Conservation (phyloP, 2,329 filamentous ascomycete genomes). For the Tetracladium maxilliforme region DNA sequence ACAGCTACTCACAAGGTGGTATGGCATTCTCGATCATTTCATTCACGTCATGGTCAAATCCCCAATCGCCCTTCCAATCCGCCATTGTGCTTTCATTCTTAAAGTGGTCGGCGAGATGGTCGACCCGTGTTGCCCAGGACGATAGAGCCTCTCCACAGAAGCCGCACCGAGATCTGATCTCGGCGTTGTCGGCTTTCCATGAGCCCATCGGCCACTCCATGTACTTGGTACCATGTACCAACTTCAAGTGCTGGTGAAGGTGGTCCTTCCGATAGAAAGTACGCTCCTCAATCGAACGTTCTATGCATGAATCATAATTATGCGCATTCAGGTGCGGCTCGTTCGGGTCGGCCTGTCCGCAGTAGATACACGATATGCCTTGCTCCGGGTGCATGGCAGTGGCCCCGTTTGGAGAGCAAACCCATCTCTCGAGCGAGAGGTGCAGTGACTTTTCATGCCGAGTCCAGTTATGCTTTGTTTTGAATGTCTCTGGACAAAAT, state of each 20-base stretch:
- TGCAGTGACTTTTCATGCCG: slow-evolving; percentile 56
- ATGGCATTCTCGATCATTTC: slow-evolving; percentile 53
- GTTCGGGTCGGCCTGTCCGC: slow-evolving; percentile 37
- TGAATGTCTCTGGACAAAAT: slow-evolving; percentile 53
- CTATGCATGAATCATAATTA: slow-evolving; percentile 49
- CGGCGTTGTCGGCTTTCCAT: slow-evolving; percentile 39
- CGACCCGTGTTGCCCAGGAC: slow-evolving; percentile 26
- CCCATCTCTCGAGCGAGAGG: slow-evolving; percentile 50
- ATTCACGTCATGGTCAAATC: slow-evolving; percentile 32
- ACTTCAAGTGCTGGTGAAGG: slow-evolving; percentile 41
- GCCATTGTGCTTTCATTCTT: slow-evolving; percentile 19
- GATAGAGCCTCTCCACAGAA: slow-evolving; percentile 22
- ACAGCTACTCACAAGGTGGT: slow-evolving; percentile 49
- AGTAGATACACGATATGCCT: slow-evolving; percentile 41
- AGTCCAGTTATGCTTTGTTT: slow-evolving; percentile 57
- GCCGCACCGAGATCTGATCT: slow-evolving; percentile 32
- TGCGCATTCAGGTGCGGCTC: slow-evolving; percentile 41
- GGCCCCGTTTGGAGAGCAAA: slow-evolving; percentile 45
- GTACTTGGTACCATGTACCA: slow-evolving; percentile 44
- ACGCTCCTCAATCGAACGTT: slow-evolving; percentile 41
- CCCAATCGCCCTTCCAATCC: slow-evolving; percentile 23
- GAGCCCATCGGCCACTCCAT: slow-evolving; percentile 35
- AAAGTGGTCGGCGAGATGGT: slow-evolving; percentile 22
- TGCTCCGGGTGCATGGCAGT: slow-evolving; percentile 41
- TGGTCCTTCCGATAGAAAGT: slow-evolving; percentile 51